phyloP scores from a whole-genome alignment of 805 yeast species.

The Candida boidinii region DNA sequence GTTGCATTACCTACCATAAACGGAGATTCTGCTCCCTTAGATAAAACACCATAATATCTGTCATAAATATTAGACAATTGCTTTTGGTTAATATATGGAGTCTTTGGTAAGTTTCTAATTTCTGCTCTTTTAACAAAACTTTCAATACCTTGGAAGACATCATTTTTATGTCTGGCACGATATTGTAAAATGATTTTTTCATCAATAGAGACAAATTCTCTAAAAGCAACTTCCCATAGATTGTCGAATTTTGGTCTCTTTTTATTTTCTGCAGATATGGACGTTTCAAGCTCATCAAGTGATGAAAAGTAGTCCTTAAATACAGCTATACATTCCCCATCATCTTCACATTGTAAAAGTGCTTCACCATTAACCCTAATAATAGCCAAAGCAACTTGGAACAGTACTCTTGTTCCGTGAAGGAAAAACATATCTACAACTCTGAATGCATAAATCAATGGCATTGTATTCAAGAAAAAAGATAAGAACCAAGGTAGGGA shows the following conservation, averaged over 20 bases:
- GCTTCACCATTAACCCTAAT: conserved; percentile 82
- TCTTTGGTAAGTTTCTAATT: conserved; percentile 74
- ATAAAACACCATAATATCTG: conserved; percentile 65
- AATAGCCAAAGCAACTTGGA: conserved; percentile 92
- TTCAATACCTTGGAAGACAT: conserved; percentile 80
- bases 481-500: conserved; percentile 96
- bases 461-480: conserved; percentile 86
- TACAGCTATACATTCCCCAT: conserved; percentile 82
- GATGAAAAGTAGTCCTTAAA: conserved; percentile 74
- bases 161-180: conserved; percentile 62
- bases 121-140: conserved; percentile 89
- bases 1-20: conserved; percentile 41
- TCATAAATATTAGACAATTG: conserved; percentile 74
- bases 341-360: conserved; percentile 73
- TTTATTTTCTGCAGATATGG: conserved; percentile 54
- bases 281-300: conserved; percentile 70
- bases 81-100: conserved; percentile 46
- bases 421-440: conserved; percentile 84
- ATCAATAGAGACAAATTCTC: conserved; percentile 75
- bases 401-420: conserved; percentile 82
- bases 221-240: conserved; percentile 82
- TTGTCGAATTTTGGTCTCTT: conserved; percentile 82
- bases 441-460: conserved; percentile 85
- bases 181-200: conserved; percentile 65
- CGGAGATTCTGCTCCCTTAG: conserved; percentile 52